A percentile compares a stretch with the other conserved stretches of the same genome.
These are phyloP conservation scores for Agapanthus africanus DNA, from an alignment of 106 monocot species.

Conservation along the genomic window DNA sequence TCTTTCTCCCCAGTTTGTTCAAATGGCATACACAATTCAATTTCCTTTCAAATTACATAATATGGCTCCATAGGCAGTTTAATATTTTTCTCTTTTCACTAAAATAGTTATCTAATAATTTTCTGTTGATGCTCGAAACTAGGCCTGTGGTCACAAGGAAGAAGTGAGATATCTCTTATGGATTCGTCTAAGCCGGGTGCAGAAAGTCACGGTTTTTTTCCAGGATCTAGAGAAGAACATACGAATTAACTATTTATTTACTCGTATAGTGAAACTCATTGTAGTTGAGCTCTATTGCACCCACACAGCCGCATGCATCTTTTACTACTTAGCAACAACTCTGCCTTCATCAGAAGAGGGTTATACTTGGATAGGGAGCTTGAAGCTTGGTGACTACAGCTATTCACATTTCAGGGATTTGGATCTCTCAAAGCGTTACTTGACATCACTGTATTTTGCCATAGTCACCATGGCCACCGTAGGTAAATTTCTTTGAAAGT, in stretches of 20 bases:
- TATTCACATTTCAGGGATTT: slow-evolving; percentile 74
- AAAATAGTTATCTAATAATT: too few relatives aligned
- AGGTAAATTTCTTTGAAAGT: slow-evolving; percentile 57
- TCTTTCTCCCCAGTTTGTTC: too few relatives aligned
- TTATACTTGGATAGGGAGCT: slow-evolving; percentile 91
- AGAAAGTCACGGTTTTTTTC: slow-evolving; percentile 54
- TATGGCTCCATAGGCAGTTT: too few relatives aligned
- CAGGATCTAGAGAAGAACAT: slow-evolving; percentile 70
- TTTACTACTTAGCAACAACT: slow-evolving; percentile 90
- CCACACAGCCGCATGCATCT: slow-evolving; percentile 91
- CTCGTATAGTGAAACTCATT: slow-evolving; percentile 88
- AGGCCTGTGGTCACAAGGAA: slow-evolving; percentile 74
- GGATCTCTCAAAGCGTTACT: slow-evolving; percentile 59
- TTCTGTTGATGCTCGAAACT: slow-evolving; percentile 11
- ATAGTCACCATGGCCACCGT: slow-evolving; percentile 96
- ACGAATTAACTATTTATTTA: slow-evolving; percentile 88
- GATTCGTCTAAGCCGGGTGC: slow-evolving; percentile 65
- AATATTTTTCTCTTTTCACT: too few relatives aligned
- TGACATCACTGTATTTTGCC: slow-evolving; percentile 87
- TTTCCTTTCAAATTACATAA: too few relatives aligned
- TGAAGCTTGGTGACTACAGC: slow-evolving; percentile 64
- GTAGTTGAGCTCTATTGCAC: slow-evolving; percentile 90
- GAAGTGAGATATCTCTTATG: slow-evolving; percentile 83
- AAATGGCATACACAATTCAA: too few relatives aligned
- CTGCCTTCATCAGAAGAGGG: slow-evolving; percentile 69